phyloP scores from a whole-genome alignment of 768 basidiomycete genomes.

The Mycena capillaripes region DNA sequence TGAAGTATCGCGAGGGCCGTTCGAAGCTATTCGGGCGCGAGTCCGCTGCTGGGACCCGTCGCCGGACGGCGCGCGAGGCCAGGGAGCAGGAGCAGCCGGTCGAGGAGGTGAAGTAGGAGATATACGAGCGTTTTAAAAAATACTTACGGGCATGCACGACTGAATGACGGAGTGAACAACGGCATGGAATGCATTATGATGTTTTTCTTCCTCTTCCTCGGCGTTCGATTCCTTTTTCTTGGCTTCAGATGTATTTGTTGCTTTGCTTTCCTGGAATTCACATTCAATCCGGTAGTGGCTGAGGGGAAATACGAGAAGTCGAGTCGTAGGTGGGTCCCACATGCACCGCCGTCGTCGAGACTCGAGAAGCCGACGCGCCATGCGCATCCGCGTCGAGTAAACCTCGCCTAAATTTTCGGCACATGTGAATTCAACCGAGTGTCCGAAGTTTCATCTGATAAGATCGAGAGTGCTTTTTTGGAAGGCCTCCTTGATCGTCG shows the following conservation, averaged over 20 bases:
- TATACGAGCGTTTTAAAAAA: conserved; percentile 6
- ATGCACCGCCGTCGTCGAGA: too few relatives aligned
- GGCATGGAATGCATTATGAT: not conserved
- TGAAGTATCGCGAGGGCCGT: conserved; percentile 79
- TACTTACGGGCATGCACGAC: conserved; percentile 14
- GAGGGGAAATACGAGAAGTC: too few relatives aligned
- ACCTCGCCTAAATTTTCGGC: not conserved
- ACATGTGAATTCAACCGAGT: too few relatives aligned
- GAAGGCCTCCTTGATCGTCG: too few relatives aligned
- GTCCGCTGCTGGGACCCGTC: conserved; percentile 60
- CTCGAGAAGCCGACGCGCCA: too few relatives aligned
- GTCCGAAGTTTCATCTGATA: not conserved
- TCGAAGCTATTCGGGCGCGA: conserved; percentile 72
- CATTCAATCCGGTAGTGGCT: too few relatives aligned
- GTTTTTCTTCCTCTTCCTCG: not conserved
- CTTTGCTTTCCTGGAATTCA: too few relatives aligned
- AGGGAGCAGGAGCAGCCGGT: not conserved
- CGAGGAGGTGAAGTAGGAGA: conserved; percentile 19
- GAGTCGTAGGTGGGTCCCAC: too few relatives aligned
- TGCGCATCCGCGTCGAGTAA: not conserved
- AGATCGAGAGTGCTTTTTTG: too few relatives aligned
- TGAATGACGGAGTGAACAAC: too few relatives aligned
- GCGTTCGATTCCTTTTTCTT: not conserved
- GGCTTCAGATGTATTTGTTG: too few relatives aligned
- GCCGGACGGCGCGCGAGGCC: conserved; percentile 44